These are phyloP conservation scores for Podospora comata DNA, from an alignment of 495 filamentous ascomycete species.

Conservation along the genomic window DNA sequence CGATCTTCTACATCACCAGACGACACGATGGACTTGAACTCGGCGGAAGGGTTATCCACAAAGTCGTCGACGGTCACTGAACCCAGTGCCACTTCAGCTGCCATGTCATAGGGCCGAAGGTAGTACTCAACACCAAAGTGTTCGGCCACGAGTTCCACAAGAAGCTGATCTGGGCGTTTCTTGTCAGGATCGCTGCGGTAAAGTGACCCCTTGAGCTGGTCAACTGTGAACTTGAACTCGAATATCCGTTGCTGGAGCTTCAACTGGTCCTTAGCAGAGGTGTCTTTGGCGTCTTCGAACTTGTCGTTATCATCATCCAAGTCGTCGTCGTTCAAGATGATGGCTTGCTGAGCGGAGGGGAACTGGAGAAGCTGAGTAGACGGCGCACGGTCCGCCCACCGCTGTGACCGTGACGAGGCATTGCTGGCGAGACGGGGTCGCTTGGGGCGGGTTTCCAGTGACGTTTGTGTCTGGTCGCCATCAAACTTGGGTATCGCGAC, in stretches of 20 bases:
- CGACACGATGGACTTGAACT: slow-evolving; percentile 94
- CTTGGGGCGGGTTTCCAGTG: slow-evolving; percentile 41
- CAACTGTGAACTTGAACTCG: slow-evolving; percentile 93
- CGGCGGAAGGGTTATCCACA: slow-evolving; percentile 81
- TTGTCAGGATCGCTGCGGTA: slow-evolving; percentile 82
- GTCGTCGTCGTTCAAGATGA: slow-evolving; percentile 76
- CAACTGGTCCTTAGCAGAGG: slow-evolving; percentile 54
- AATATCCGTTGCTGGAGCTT: slow-evolving; percentile 84
- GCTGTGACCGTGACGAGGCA: slow-evolving; percentile 35
- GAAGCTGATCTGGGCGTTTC: slow-evolving; percentile 69
- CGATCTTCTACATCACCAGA: slow-evolving; percentile 72
- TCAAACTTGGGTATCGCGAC: slow-evolving; percentile 87
- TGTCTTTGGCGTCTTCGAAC: slow-evolving; percentile 61
- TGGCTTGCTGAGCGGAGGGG: slow-evolving; percentile 63
- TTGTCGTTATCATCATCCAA: slow-evolving; percentile 61
- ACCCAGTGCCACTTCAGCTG: slow-evolving; percentile 79
- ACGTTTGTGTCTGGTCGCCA: slow-evolving; percentile 41
- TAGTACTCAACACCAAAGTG: slow-evolving; percentile 83
- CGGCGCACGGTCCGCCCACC: slow-evolving; percentile 28
- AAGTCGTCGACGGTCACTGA: slow-evolving; percentile 92
- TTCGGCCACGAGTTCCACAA: slow-evolving; percentile 90
- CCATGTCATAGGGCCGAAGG: slow-evolving; percentile 85
- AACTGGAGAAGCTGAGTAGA: slow-evolving; percentile 49
- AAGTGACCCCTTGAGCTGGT: slow-evolving; percentile 85
- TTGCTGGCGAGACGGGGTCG: slow-evolving; percentile 51